Conservation (phyloP, 140 eudicot genomes). For the Oenanthe javanica region DNA sequence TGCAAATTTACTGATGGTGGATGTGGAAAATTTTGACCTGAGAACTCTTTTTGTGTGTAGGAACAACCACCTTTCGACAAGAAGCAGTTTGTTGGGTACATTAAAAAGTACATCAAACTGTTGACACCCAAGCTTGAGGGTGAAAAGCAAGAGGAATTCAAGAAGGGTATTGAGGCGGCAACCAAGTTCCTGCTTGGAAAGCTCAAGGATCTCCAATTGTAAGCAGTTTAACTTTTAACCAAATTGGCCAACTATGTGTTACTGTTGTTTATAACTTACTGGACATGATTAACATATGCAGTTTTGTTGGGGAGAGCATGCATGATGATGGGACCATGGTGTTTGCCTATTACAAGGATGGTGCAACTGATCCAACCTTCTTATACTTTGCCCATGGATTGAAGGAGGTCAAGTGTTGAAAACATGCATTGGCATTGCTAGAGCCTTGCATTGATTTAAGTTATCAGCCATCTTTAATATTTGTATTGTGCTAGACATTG, state of each 20-base stretch:
- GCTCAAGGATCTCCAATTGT: constrained; percentile 23
- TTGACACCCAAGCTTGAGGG: constrained; percentile 21
- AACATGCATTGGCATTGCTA: not conserved
- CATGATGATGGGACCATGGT: constrained; percentile 20
- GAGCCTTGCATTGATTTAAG: not conserved
- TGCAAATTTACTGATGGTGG: not conserved
- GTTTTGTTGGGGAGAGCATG: constrained; percentile 27
- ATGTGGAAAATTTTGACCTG: not conserved
- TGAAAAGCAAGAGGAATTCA: constrained; percentile 11
- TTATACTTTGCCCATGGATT: constrained; percentile 58
- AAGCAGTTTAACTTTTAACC: not conserved
- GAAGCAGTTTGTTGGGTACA: constrained; percentile 53
- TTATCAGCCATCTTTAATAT: not conserved
- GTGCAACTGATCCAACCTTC: constrained; percentile 79
- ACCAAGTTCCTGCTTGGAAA: constrained; percentile 16
- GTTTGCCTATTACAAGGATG: constrained; percentile 30
- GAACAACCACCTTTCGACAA: constrained; percentile 72
- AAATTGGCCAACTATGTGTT: not conserved
- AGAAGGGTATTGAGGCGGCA: constrained; percentile 19
- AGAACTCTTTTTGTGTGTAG: constrained; percentile 10
- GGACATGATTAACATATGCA: not conserved
- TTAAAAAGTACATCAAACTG: constrained; percentile 32
- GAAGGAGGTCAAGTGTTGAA: constrained; percentile 73
- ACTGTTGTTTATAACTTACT: not conserved
- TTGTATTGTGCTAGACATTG: not conserved